phyloP scores from a whole-genome alignment of 2,329 filamentous ascomycete species.

The Trichoderma atrobrunneum region DNA sequence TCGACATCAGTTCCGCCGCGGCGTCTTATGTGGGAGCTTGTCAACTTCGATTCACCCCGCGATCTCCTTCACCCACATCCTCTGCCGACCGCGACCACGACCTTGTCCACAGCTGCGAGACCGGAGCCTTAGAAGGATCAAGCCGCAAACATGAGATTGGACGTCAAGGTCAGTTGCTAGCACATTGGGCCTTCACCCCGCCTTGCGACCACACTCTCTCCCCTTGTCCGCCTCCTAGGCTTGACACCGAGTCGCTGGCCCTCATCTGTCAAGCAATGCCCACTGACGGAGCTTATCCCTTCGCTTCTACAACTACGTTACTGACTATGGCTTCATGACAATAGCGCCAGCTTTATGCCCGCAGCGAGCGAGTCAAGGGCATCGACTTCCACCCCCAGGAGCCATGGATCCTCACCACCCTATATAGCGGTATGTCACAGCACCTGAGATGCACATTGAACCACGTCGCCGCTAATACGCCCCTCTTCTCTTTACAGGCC shows the following conservation, averaged over 20 bases:
- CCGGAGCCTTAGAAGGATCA: constrained; percentile 6
- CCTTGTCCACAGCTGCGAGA: not conserved
- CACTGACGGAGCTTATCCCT: not conserved
- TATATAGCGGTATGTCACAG: constrained; percentile 77
- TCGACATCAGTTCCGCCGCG: not conserved
- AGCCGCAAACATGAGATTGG: constrained; percentile 39
- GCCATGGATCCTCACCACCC: constrained; percentile 92
- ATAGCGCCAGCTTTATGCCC: constrained; percentile 57
- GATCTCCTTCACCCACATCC: constrained; percentile 8
- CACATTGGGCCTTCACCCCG: not conserved
- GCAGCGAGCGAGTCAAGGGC: constrained; percentile 93
- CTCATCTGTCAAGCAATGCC: not conserved
- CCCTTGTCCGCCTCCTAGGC: not conserved
- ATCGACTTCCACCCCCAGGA: constrained; percentile 97
- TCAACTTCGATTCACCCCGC: constrained; percentile 17
- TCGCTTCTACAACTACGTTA: not conserved
- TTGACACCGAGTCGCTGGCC: not conserved
- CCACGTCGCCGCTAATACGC: not conserved
- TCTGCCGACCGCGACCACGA: not conserved
- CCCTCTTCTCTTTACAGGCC: constrained; percentile 56
- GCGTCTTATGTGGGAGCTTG: constrained; percentile 12
- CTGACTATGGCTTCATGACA: constrained; percentile 10
- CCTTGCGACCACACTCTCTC: not conserved
- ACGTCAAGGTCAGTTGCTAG: constrained; percentile 39
- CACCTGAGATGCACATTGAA: not conserved